These are phyloP conservation scores for Chalciporus sp. DNA, from an alignment of 1,284 basidiomycete species.

Conservation along the genomic window DNA sequence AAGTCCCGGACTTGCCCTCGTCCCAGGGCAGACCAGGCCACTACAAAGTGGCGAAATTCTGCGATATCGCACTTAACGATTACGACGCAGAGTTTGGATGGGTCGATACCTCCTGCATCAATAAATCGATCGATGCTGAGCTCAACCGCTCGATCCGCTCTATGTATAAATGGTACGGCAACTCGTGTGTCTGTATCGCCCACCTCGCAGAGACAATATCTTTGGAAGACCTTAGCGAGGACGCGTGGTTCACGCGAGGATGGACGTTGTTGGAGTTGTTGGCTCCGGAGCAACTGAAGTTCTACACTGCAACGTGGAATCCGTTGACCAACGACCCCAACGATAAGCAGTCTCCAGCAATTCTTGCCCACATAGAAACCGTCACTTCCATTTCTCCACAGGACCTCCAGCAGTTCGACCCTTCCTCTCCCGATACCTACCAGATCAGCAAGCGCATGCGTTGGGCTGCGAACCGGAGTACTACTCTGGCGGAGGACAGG, in stretches of 20 bases:
- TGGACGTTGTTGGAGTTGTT: constrained; percentile 9
- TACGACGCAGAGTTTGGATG: constrained; percentile 1
- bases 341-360: background rate
- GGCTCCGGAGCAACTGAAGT: constrained; percentile 9
- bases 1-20: background rate
- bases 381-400: background rate
- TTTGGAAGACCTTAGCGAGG: constrained; percentile 1
- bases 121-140: constrained; percentile 9
- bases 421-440: background rate
- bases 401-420: background rate
- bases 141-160: constrained; percentile 11
- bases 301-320: constrained; percentile 4
- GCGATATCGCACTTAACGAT: background rate
- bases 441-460: constrained; percentile 5
- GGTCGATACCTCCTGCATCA: constrained; percentile 13
- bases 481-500: constrained; percentile 3
- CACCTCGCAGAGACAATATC: constrained; percentile 1
- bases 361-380: background rate
- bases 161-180: constrained; percentile 11
- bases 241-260: constrained; percentile 8
- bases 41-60: background rate
- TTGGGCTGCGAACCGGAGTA: constrained; percentile 5
- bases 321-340: constrained; percentile 5
- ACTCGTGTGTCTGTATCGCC: constrained; percentile 6
- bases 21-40: background rate